Conservation (phyloP, 805 yeast genomes). For the Clavispora asparagi region DNA sequence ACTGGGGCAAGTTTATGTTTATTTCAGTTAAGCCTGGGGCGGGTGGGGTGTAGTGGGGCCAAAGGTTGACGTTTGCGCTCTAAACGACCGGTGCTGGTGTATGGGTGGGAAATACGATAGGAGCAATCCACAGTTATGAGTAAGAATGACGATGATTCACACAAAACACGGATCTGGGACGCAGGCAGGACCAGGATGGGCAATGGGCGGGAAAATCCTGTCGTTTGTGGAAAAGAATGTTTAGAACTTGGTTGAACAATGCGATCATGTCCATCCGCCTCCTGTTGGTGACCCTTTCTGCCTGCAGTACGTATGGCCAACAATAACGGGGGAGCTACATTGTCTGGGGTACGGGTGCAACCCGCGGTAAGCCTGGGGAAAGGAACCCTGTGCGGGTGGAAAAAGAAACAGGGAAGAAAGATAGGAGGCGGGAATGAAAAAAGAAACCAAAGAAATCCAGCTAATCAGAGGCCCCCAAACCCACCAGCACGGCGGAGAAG, state of each 20-base stretch:
- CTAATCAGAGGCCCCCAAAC: too few relatives aligned
- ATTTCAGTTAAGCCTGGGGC: neutral
- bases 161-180: neutral
- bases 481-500: too few relatives aligned
- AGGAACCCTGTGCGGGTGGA: too few relatives aligned
- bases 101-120: neutral
- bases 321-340: neutral
- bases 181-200: neutral
- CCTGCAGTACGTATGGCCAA: neutral
- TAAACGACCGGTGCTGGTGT: neutral
- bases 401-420: neutral
- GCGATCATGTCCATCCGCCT: neutral
- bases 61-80: neutral
- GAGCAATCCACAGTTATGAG: neutral
- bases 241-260: neutral
- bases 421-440: neutral
- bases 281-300: neutral
- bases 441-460: too few relatives aligned
- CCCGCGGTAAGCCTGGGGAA: too few relatives aligned
- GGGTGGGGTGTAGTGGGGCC: neutral
- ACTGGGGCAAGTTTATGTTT: too few relatives aligned
- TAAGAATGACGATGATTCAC: neutral
- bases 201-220: neutral
- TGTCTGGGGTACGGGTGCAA: neutral
- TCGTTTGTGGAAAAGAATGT: neutral